These are phyloP conservation scores for Pochonia chlamydosporia DNA, from an alignment of 2,329 filamentous ascomycete species.

Conservation along the genomic window DNA sequence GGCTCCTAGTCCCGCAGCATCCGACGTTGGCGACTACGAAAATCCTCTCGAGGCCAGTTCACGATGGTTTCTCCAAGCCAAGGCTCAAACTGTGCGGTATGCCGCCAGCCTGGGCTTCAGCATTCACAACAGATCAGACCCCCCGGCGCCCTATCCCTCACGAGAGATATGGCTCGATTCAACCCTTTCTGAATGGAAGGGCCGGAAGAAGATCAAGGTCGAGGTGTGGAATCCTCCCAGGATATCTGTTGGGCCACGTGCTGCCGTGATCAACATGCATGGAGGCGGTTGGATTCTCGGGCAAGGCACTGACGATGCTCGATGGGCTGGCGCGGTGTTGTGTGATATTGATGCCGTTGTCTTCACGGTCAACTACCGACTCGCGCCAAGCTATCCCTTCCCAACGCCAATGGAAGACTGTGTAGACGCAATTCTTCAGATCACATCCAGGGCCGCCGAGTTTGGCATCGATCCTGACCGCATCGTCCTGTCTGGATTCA, in stretches of 20 bases:
- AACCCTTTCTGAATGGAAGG: constrained; percentile 30
- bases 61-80: constrained; percentile 36
- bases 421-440: constrained; percentile 57
- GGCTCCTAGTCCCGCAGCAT: constrained; percentile 22
- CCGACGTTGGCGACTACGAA: constrained; percentile 31
- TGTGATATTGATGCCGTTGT: constrained; percentile 50
- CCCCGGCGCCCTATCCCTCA: constrained; percentile 31
- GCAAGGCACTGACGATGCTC: constrained; percentile 55
- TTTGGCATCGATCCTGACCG: constrained; percentile 50
- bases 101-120: constrained; percentile 38
- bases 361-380: constrained; percentile 62
- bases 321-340: constrained; percentile 51
- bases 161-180: constrained; percentile 36
- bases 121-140: constrained; percentile 35
- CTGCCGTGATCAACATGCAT: constrained; percentile 61
- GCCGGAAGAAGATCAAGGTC: constrained; percentile 35
- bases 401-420: constrained; percentile 61
- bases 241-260: constrained; percentile 29
- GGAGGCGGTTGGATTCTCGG: constrained; percentile 63
- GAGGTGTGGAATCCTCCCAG: constrained; percentile 40
- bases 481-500: constrained; percentile 58
- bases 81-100: constrained; percentile 37
- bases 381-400: constrained; percentile 59
- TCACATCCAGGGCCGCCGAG: constrained; percentile 49
- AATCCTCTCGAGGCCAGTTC: constrained; percentile 38